Conservation (phyloP, 2,329 filamentous ascomycete species). For the Clarireedia sp. region DNA sequence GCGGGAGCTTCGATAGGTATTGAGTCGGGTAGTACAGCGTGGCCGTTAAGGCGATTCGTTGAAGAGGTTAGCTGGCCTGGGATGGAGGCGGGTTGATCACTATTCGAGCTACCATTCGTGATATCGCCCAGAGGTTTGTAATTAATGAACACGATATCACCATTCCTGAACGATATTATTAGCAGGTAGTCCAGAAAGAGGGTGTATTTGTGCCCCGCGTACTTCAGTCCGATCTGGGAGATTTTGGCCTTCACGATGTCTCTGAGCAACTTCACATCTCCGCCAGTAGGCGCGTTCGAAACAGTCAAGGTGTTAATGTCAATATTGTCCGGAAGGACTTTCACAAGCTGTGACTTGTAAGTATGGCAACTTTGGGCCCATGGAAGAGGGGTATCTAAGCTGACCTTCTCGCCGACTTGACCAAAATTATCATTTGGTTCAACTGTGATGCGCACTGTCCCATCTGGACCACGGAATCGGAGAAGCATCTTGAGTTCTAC, state of each 20-base stretch:
- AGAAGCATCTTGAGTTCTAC: conserved; percentile 21
- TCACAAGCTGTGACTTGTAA: conserved; percentile 40
- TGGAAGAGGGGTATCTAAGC: neutral
- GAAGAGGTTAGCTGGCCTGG: conserved; percentile 31
- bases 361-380: neutral
- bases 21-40: conserved; percentile 63
- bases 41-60: conserved; percentile 69
- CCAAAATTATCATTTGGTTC: conserved; percentile 67
- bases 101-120: conserved; percentile 35
- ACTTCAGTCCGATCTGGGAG: conserved; percentile 53
- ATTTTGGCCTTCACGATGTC: conserved; percentile 51
- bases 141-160: conserved; percentile 81
- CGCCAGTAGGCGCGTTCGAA: conserved; percentile 52
- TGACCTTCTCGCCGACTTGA: conserved; percentile 47
- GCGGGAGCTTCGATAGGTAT: conserved; percentile 50
- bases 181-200: neutral
- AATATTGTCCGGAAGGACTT: conserved; percentile 53
- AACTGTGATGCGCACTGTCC: conserved; percentile 79
- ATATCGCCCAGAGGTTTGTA: conserved; percentile 57
- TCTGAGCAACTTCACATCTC: conserved; percentile 48
- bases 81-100: conserved; percentile 24
- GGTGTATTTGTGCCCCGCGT: conserved; percentile 17
- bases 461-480: conserved; percentile 67
- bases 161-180: conserved; percentile 52
- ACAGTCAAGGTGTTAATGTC: conserved; percentile 52